Evolutionary conservation across 2,329 filamentous ascomycete genomes (phyloP), one percentile per base, ranked within the genome.

Genomic region (Coniella lustricola): DNA sequence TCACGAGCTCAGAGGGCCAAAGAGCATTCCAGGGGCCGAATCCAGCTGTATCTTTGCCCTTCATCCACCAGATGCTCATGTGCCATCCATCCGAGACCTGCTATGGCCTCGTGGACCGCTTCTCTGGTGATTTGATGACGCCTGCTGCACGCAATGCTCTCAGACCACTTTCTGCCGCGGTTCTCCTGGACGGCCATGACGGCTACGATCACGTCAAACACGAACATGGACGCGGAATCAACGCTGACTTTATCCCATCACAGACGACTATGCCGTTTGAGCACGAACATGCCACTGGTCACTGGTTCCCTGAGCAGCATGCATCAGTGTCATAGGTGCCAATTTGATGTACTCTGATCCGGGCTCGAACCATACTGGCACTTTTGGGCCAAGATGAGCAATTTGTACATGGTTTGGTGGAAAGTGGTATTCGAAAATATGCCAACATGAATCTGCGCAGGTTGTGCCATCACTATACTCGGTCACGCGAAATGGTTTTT

Each of bases 291-390:
- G 31, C 21, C 36, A 29, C 31, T 18, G 33, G 41, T 38, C 44
- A 48, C 35, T 53, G 51, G 49, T 41, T 53, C 29, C 46, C 48
- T 22, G 44, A 48, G 17, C 39, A 34, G n/a, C 38, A 51, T 14
- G 21, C 45, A 14, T 32, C 46, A 25, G 46, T 53, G 37, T 49
- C 44, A 17, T 51, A 46, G 44, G 14, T 22, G 17, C 44, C 41
- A n/a, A 20, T 31, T 13, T 20, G 20, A 22, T 35, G 32, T 32
- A 37, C 21, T 38, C 12, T 12, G n/a, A 41, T 29, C 25, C 10
- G 25, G 25, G 10, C 10, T 29, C 25, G 10, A 29, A 10, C 25
- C 25, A 29, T 29, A 29, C 10, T 10, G 5, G 25, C 5, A 29
- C 25, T 29, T 29, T 10, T 29, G n/a, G n/a, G n/a, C n/a, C n/a